Evolutionary conservation across 2,329 filamentous ascomycete species (phyloP), one percentile per base, ranked within the genome.

Genomic region (Fusarium chlamydosporum): DNA sequence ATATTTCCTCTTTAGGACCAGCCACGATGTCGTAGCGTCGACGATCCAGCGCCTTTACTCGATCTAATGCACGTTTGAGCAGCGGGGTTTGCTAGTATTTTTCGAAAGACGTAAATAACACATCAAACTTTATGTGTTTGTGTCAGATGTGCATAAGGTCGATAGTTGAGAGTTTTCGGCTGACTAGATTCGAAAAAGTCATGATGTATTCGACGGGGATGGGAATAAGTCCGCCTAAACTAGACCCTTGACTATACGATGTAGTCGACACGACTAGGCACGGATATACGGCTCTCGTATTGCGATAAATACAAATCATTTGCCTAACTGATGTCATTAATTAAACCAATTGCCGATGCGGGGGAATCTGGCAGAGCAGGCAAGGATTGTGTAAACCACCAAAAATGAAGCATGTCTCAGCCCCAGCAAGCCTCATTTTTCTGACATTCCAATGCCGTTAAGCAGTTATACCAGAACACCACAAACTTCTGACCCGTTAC

Each of bases 61-160:
- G n/a, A 34, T 45, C 61, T 65, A 65, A 67, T 58, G 62, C 56
- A 67, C 56, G 52, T 59, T 54, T 26, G 18, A 26, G 37, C 20
- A 23, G 42, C 15, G 37, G 34, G 26, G 26, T 6, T 20, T 23
- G 6, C 10, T 18, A 16, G 8, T n/a, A n/a, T 23, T 52, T 18
- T 16, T 34, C 27, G 16, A 8, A 15, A 8, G 31, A 42, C 20
- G 46, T 53, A 42, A 65, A 65, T 65, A 66, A 45, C 15, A 38
- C 43, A 45, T 35, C 26, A 67, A 62, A 43, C 47, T 55, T 46
- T 52, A 26, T 38, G n/a, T 43, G 26, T 53, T 37, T 38, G 55
- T 59, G 63, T 45, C 58, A 70, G 63, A 70, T 37, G 33, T 65
- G 63, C 67, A 68, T 69, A n/a, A 41, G 41, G 31, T 18, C 35